phyloP scores from a whole-genome alignment of 164 flowering plant genomes.

The Nelumbo lutea region DNA sequence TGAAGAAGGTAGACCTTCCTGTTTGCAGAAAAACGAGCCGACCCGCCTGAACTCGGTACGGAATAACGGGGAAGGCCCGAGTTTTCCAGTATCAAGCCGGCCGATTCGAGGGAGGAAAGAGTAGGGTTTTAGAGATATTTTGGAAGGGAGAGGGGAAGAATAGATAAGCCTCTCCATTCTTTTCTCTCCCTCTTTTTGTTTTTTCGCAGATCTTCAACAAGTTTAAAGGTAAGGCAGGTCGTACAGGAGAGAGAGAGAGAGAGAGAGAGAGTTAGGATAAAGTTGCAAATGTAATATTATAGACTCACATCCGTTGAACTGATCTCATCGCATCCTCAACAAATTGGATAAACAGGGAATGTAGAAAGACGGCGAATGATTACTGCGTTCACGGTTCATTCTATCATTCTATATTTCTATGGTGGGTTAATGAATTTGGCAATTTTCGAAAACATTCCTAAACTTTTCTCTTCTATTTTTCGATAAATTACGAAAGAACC shows the following conservation, averaged over 20 bases:
- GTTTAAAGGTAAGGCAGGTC: neutral
- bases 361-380: too few relatives aligned
- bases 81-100: slow-evolving; percentile 25
- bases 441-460: too few relatives aligned
- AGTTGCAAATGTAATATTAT: neutral
- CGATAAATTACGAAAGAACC: too few relatives aligned
- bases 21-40: slow-evolving; percentile 29
- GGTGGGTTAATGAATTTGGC: too few relatives aligned
- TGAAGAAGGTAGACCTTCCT: slow-evolving; percentile 17
- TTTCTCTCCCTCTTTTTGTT: slow-evolving; percentile 10
- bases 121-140: slow-evolving; percentile 21
- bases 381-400: too few relatives aligned
- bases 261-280: slow-evolving; percentile 4
- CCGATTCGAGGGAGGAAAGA: slow-evolving; percentile 30
- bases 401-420: too few relatives aligned
- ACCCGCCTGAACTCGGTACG: slow-evolving; percentile 22
- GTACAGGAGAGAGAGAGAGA: neutral
- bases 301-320: too few relatives aligned
- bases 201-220: neutral
- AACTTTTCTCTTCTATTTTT: too few relatives aligned
- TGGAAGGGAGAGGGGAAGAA: slow-evolving; percentile 41
- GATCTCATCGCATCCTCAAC: too few relatives aligned
- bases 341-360: too few relatives aligned
- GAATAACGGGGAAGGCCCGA: slow-evolving; percentile 9
- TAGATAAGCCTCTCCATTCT: slow-evolving; percentile 70